Evolutionary conservation across 2,329 filamentous ascomycete species (phyloP), one percentile per base, ranked within the genome.

Genomic region (Aspergillus calidoustus): DNA sequence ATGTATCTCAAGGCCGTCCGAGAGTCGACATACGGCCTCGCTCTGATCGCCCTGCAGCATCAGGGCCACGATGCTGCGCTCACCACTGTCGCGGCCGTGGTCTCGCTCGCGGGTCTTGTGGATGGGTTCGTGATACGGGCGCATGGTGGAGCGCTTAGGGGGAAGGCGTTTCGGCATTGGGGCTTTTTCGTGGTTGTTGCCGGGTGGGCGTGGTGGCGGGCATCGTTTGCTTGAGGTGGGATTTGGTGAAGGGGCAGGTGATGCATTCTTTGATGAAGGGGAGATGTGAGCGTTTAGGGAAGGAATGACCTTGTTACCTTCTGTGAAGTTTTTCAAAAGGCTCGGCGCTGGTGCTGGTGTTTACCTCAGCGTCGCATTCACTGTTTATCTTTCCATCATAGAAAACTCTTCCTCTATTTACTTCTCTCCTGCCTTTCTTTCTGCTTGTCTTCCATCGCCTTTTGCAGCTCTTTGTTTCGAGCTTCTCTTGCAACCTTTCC

Each of bases 1-100:
- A 63, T 67, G 19, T 64, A 66, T 38, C 34, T 66, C 19, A 66
- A 67, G 41, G 64, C 59, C 19, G 64, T 66, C 38, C 65, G 65
- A 2, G 65, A 67, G 44, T 54, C 56, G n/a, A 66, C 58, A 5
- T 67, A 66, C 50, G 65, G 65, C 4, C 30, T 66, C 13, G 43
- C 60, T 11, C 41, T 66, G 31, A 57, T 64, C 25, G 59, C 43
- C 3, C 51, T 66, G 28, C 64, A 67, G 41, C 60, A 57, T 34
- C 50, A 54, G 17, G 54, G 60, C n/a, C 61, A 64, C 19, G 61
- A 61, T 1, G n/a, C 15, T 4, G 65, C 54, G 17, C 25, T 67
- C 15, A 66, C 65, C 7, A 57, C 60, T 9, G 4, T 66, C 1
- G 46, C 60, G 7, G 62, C 52, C 17, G 47, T 66, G 0, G 25